Percentiles rank a stretch among this genome's conserved stretches.
Evolutionary conservation across 139 green algal genomes (phyloP).

Genomic region (Volvox africanus): DNA sequence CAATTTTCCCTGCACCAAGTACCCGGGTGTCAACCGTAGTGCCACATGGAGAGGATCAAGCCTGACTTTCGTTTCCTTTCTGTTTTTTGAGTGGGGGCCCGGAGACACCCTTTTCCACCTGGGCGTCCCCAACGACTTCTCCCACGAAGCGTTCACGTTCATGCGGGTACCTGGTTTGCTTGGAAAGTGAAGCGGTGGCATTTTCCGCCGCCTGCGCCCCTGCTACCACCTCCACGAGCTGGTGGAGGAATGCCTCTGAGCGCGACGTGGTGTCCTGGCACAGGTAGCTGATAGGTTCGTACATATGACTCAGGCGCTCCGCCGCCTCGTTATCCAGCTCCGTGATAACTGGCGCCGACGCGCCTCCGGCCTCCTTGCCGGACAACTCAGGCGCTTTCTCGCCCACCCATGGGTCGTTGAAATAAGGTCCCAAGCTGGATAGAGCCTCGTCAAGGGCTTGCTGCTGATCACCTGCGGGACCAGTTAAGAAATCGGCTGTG

Average conservation of each 20-base stretch:
- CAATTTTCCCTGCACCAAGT: too few species aligned
- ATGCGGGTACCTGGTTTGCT: background rate
- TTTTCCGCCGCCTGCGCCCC: background rate
- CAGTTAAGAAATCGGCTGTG: too few species aligned
- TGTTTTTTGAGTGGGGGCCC: too few species aligned
- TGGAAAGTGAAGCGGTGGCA: background rate
- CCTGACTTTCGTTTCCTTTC: too few species aligned
- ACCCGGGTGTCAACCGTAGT: too few species aligned
- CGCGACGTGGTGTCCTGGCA: slow-evolving; percentile 46
- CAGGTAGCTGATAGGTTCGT: slow-evolving; percentile 50
- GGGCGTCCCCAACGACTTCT: too few species aligned
- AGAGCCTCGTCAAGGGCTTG: slow-evolving; percentile 42
- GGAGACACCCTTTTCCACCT: too few species aligned
- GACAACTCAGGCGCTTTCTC: background rate
- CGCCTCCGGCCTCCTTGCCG: background rate
- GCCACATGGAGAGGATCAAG: too few species aligned
- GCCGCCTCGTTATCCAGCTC: background rate
- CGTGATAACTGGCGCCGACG: background rate
- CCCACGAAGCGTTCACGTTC: too few species aligned
- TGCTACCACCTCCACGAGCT: slow-evolving; percentile 22
- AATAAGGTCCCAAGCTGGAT: slow-evolving; percentile 37
- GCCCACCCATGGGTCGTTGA: slow-evolving; percentile 34
- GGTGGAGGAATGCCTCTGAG: slow-evolving; percentile 10
- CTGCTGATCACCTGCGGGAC: slow-evolving; percentile 47
- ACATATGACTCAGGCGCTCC: slow-evolving; percentile 29